These are phyloP conservation scores for Aspergillus quadrilineatus DNA, from an alignment of 2,329 filamentous ascomycete species.

Conservation along the genomic window DNA sequence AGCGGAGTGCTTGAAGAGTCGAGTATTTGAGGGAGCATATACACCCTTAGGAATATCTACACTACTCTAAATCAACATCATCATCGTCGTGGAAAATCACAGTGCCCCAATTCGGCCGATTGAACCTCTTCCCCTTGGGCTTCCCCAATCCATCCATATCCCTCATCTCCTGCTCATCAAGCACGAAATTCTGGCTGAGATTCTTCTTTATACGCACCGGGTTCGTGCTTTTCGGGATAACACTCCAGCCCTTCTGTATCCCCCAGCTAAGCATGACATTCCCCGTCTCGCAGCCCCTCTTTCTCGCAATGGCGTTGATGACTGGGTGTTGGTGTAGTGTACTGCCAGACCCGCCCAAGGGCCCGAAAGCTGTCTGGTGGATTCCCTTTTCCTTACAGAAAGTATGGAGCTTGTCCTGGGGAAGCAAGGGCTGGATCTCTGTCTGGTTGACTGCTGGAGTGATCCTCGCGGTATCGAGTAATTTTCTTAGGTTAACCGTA, in stretches of 20 bases:
- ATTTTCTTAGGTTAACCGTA: neutral
- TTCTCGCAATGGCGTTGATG: neutral
- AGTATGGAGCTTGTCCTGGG: neutral
- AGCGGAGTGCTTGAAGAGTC: neutral
- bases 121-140: slow-evolving; percentile 5
- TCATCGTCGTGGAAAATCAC: slow-evolving; percentile 7
- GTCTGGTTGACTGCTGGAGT: slow-evolving; percentile 3
- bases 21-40: too few species aligned
- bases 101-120: slow-evolving; percentile 6
- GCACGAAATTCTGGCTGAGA: slow-evolving; percentile 1
- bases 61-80: slow-evolving; percentile 1
- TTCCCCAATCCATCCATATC: slow-evolving; percentile 1
- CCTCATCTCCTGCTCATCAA: neutral
- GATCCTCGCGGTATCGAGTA: neutral
- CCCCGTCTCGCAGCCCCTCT: neutral
- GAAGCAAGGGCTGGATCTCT: slow-evolving; percentile 5
- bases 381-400: neutral
- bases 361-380: slow-evolving; percentile 9
- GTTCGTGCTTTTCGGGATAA: slow-evolving; percentile 11
- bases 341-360: slow-evolving; percentile 3
- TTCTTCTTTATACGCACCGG: slow-evolving; percentile 5
- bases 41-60: neutral
- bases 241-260: slow-evolving; percentile 10
- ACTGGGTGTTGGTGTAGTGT: slow-evolving; percentile 5
- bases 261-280: slow-evolving; percentile 11